phyloP scores from a whole-genome alignment of 768 basidiomycete species.

The Auricularia heimuer region DNA sequence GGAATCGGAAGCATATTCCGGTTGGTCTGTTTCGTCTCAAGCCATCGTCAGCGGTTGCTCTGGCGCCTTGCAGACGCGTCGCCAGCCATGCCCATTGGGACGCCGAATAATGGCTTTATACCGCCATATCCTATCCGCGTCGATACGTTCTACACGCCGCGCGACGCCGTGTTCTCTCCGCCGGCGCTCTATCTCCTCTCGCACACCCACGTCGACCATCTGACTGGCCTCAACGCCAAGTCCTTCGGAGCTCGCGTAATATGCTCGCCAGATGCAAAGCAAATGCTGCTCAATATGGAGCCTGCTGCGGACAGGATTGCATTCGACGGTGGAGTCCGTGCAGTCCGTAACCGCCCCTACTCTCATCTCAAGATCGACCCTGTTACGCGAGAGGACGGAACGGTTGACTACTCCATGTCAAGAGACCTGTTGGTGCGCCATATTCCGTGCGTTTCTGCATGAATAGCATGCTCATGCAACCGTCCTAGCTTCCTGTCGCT shows the following conservation, averaged over 20 bases:
- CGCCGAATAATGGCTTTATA: slow-evolving; percentile 68
- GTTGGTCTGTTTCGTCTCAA: too few species aligned
- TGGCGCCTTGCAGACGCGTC: not conserved
- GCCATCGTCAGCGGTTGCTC: too few species aligned
- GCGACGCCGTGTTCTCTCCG: slow-evolving; percentile 23
- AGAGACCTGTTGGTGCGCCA: slow-evolving; percentile 58
- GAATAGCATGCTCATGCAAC: not conserved
- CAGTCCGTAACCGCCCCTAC: slow-evolving; percentile 49
- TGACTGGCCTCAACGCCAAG: slow-evolving; percentile 62
- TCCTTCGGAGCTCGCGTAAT: slow-evolving; percentile 64
- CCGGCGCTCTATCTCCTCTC: slow-evolving; percentile 63
- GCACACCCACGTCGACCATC: slow-evolving; percentile 86
- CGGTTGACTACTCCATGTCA: slow-evolving; percentile 37
- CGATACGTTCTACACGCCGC: slow-evolving; percentile 59
- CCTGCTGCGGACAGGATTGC: slow-evolving; percentile 54
- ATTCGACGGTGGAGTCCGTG: slow-evolving; percentile 39
- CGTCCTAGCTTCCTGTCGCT: slow-evolving; percentile 42
- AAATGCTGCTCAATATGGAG: slow-evolving; percentile 76
- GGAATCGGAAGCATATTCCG: too few species aligned
- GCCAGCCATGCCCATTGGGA: slow-evolving; percentile 56
- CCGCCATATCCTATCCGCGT: slow-evolving; percentile 78
- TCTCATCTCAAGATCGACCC: slow-evolving; percentile 57
- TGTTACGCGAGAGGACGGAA: slow-evolving; percentile 35
- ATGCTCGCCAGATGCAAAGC: slow-evolving; percentile 77
- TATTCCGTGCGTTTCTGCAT: not conserved